Evolutionary conservation across 164 flowering plant genomes (phyloP), one percentile per base, ranked within the genome.

Genomic region (Stephania cephalantha): DNA sequence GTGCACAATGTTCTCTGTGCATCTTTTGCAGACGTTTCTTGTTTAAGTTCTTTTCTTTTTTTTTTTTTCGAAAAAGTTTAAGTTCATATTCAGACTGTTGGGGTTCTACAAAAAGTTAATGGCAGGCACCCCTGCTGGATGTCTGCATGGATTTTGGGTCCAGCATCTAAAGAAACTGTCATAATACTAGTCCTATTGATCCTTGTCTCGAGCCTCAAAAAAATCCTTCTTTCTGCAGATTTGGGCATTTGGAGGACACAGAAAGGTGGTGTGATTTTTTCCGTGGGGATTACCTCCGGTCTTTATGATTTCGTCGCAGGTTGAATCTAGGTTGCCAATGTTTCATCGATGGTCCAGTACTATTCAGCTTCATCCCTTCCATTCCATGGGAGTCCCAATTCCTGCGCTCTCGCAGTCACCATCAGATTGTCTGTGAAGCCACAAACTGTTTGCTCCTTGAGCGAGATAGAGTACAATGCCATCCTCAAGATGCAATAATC

Each of bases 211-310:
- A 11, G 46, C 15, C 10, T 48, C 12, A 42, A 3, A 42, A 11
- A 69, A 18, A 35, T 44, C 13, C 74, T 66, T 70, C 61, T 76
- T n/a, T 22, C 53, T 70, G 77, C 89, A 94, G 98, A 94, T 92
- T 74, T 94, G 98, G 98, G 97, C 98, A 30, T 94, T 92, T 78
- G 93, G 97, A 81, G 98, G 98, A 70, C 84, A 87, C 63, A 84
- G 97, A 78, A 88, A 73, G 71, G 90, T 92, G 69, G 75, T 85
- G 31, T 90, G 79, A 87, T 71, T 74, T 42, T 50, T 35, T 69
- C 22, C 46, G n/a, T 55, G 74, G 64, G 58, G 20, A 73, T 67
- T 35, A 17, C 44, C 61, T 22, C 52, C 20, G 8, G 20, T 63
- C 22, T 63, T 63, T 20, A 18, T 63, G 66, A n/a, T 18, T n/a